These are phyloP conservation scores for Candida morakotiae DNA, from an alignment of 805 yeast species.

Conservation along the genomic window DNA sequence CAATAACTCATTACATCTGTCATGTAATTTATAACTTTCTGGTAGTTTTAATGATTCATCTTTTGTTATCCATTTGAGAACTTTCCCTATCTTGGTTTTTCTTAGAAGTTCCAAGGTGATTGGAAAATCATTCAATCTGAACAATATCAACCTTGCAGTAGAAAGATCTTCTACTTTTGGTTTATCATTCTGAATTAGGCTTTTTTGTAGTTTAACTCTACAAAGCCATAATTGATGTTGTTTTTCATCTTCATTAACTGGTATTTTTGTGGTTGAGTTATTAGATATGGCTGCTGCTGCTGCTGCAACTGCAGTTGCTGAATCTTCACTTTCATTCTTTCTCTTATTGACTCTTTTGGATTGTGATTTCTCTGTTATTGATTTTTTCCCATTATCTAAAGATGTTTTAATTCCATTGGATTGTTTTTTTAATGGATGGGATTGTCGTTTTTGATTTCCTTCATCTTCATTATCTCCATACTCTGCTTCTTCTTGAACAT, in stretches of 20 bases:
- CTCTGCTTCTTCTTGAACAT: slow-evolving; percentile 10
- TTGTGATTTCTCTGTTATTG: background rate
- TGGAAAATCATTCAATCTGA: slow-evolving; percentile 40
- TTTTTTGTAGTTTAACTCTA: slow-evolving; percentile 45
- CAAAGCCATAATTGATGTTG: slow-evolving; percentile 45
- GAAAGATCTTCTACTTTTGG: slow-evolving; percentile 44
- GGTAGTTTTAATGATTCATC: slow-evolving; percentile 37
- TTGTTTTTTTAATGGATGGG: slow-evolving; percentile 5
- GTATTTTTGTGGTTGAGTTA: slow-evolving; percentile 9
- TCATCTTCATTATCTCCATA: slow-evolving; percentile 11
- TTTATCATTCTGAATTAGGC: slow-evolving; percentile 43
- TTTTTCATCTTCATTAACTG: slow-evolving; percentile 33
- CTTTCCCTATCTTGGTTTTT: slow-evolving; percentile 49
- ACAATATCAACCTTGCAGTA: slow-evolving; percentile 35
- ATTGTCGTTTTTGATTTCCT: slow-evolving; percentile 9
- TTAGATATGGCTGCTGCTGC: slow-evolving; percentile 5
- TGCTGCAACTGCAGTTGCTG: slow-evolving; percentile 6
- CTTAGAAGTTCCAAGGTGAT: slow-evolving; percentile 37
- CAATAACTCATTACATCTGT: slow-evolving; percentile 38
- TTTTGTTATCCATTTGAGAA: slow-evolving; percentile 43
- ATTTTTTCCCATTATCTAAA: slow-evolving; percentile 2
- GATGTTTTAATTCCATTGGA: background rate
- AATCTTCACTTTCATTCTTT: slow-evolving; percentile 6
- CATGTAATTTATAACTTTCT: slow-evolving; percentile 44
- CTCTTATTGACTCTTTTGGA: background rate